These are phyloP conservation scores for Suillus occidentalis DNA, from an alignment of 768 basidiomycete species.

Conservation along the genomic window DNA sequence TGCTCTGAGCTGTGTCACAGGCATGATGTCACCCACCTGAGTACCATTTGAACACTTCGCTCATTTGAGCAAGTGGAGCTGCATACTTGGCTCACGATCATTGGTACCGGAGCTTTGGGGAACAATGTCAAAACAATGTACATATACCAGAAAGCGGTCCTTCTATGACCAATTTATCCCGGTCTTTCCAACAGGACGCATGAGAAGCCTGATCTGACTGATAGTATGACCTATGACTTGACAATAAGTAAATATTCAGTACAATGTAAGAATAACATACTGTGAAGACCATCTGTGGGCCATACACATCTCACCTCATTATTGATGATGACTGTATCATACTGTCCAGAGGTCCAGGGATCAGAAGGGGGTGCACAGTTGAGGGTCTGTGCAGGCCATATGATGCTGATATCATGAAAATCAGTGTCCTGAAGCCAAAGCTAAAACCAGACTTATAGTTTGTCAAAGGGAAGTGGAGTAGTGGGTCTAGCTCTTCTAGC, in stretches of 20 bases:
- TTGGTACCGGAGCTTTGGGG: neutral
- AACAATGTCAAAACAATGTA: slow-evolving; percentile 23
- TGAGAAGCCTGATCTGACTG: neutral
- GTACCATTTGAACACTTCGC: too few species aligned
- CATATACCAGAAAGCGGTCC: too few species aligned
- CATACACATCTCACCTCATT: neutral
- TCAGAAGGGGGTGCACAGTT: slow-evolving; percentile 3
- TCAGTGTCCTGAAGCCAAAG: too few species aligned
- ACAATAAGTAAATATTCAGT: neutral
- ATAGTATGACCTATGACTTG: slow-evolving; percentile 2
- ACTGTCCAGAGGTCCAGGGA: neutral
- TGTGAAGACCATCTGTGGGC: slow-evolving; percentile 2
- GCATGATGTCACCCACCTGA: too few species aligned
- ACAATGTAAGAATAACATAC: neutral
- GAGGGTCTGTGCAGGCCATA: too few species aligned
- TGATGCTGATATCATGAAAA: too few species aligned
- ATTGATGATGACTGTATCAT: neutral
- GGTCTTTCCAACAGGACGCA: neutral
- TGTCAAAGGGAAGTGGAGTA: too few species aligned
- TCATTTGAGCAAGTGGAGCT: too few species aligned
- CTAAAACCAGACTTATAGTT: too few species aligned
- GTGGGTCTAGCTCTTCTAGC: too few species aligned
- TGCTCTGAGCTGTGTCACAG: too few species aligned
- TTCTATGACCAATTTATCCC: neutral
- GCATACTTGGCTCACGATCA: slow-evolving; percentile 16